A percentile compares a stretch with the other conserved stretches of the same genome.
phyloP scores from a whole-genome alignment of 2,329 filamentous ascomycete species.

The Waltergamsia citrina region DNA sequence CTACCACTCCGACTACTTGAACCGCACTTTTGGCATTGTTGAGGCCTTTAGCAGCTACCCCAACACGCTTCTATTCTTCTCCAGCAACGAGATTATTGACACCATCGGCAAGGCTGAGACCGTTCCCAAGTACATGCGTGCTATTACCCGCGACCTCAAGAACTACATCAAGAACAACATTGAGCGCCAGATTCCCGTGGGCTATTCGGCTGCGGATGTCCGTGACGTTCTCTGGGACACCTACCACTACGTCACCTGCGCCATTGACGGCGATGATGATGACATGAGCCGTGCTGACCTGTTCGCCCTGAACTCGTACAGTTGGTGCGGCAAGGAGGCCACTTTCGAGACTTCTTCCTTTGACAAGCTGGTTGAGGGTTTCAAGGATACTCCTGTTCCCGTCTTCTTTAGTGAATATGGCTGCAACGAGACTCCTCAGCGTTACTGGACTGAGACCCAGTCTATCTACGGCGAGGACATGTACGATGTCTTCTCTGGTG shows the following conservation, averaged over 20 bases:
- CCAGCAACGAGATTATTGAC: constrained; percentile 72
- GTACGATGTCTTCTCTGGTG: constrained; percentile 60
- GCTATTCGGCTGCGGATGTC: constrained; percentile 75
- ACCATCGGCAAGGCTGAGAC: constrained; percentile 46
- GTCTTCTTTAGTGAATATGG: constrained; percentile 79
- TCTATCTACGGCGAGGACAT: constrained; percentile 65
- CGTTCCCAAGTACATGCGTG: constrained; percentile 63
- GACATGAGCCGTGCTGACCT: constrained; percentile 61
- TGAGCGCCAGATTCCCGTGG: constrained; percentile 62
- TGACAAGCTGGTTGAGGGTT: constrained; percentile 52
- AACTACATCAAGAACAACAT: constrained; percentile 67
- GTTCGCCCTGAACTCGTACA: constrained; percentile 67
- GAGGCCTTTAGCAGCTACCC: constrained; percentile 59
- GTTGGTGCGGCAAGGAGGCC: constrained; percentile 56
- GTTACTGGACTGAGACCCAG: constrained; percentile 66
- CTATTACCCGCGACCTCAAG: constrained; percentile 71
- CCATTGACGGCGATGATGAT: constrained; percentile 38
- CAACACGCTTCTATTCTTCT: constrained; percentile 65
- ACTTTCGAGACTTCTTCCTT: constrained; percentile 55
- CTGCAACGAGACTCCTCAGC: constrained; percentile 64
- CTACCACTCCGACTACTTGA: constrained; percentile 52
- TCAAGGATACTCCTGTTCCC: constrained; percentile 57
- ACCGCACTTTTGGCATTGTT: constrained; percentile 57
- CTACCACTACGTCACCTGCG: constrained; percentile 68
- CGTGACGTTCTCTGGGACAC: constrained; percentile 63